Percentiles rank a stretch among this genome's conserved stretches.
These are phyloP conservation scores for Myrica gale DNA, from an alignment of 306 rosid species.

Conservation along the genomic window DNA sequence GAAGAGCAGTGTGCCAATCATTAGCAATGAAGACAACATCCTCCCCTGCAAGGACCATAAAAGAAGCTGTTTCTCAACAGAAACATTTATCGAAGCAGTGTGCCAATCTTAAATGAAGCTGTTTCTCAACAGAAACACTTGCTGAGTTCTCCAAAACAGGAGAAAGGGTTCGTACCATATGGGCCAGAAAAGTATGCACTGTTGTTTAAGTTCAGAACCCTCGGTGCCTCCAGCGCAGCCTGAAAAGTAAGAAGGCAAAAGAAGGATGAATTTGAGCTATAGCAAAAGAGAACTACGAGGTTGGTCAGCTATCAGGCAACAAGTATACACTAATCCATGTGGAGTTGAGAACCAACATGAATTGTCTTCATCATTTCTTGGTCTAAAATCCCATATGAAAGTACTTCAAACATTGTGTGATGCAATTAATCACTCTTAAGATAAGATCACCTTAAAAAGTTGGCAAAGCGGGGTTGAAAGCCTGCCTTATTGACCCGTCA, in stretches of 20 bases:
- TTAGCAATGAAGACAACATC: constrained; percentile 71
- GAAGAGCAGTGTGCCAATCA: constrained; percentile 87
- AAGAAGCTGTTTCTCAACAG: too few relatives aligned
- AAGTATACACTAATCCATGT: not conserved
- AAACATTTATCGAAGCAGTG: too few relatives aligned
- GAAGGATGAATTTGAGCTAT: constrained; percentile 4
- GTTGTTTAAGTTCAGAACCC: constrained; percentile 58
- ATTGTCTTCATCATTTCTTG: not conserved
- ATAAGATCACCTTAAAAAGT: not conserved
- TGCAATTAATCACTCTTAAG: not conserved
- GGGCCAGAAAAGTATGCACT: constrained; percentile 63
- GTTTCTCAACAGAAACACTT: not conserved
- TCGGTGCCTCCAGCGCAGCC: constrained; percentile 83
- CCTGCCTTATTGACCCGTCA: not conserved
- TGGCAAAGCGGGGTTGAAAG: not conserved
- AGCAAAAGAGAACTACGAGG: constrained; percentile 17
- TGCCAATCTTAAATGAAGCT: constrained; percentile 4
- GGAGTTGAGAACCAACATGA: not conserved
- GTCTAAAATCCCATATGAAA: not conserved
- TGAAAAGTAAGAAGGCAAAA: constrained; percentile 27
- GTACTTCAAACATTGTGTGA: not conserved
- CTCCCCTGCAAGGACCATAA: constrained; percentile 51
- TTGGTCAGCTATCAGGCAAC: not conserved
- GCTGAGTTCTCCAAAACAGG: not conserved
- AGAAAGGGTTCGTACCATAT: constrained; percentile 49